Percentiles rank a stretch among this genome's conserved stretches.
Conservation (phyloP, 768 basidiomycete genomes). For the Hericium alpestre region DNA sequence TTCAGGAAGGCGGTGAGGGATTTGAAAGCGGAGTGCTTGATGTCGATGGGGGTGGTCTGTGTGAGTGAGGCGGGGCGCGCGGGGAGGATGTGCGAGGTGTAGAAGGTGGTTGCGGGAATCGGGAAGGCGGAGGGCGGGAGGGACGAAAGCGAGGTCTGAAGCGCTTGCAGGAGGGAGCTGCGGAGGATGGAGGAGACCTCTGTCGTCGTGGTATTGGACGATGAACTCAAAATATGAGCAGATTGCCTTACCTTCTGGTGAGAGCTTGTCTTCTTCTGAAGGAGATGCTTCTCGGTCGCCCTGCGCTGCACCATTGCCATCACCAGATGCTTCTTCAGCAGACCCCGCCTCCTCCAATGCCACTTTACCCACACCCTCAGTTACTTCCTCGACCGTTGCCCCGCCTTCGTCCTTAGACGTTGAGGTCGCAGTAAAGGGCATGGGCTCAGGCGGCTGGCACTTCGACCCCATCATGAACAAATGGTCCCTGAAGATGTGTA, state of each 20-base stretch:
- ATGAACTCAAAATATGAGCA: neutral
- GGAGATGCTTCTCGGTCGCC: neutral
- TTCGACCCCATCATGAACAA: conserved; percentile 68
- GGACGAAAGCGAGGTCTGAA: conserved; percentile 37
- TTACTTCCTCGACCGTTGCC: no score
- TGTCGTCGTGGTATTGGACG: conserved; percentile 6
- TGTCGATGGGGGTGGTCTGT: conserved; percentile 40
- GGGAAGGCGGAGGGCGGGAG: conserved; percentile 54
- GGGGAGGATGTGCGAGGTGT: conserved; percentile 68
- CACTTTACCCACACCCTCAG: neutral
- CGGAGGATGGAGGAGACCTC: conserved; percentile 53
- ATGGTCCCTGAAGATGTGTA: conserved; percentile 71
- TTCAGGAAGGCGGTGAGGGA: conserved; percentile 77
- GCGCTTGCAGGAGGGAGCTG: conserved; percentile 54
- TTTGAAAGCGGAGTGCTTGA: conserved; percentile 74
- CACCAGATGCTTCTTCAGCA: conserved; percentile 17
- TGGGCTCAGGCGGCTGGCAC: conserved; percentile 37
- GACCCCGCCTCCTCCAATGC: neutral
- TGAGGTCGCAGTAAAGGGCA: no score
- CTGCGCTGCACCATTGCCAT: neutral
- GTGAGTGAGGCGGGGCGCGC: conserved; percentile 59
- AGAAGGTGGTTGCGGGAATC: conserved; percentile 65
- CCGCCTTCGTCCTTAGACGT: no score
- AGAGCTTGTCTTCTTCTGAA: conserved; percentile 11
- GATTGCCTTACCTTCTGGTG: conserved; percentile 18